Conservation (phyloP, 106 monocot species). For the Dendrobium nobile region DNA sequence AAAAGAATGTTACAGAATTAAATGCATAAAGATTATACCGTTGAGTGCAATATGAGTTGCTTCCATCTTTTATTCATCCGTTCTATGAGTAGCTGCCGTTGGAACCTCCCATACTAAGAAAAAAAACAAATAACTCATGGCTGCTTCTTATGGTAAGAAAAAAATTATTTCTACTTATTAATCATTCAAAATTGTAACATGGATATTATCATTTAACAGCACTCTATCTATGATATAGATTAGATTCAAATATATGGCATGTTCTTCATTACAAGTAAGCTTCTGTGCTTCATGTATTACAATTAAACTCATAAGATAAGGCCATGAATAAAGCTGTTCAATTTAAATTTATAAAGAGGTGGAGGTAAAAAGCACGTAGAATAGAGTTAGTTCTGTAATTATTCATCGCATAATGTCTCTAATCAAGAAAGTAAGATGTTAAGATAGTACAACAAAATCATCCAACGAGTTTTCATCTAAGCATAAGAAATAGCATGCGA, state of each 20-base stretch:
- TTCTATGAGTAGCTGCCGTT: conserved; percentile 51
- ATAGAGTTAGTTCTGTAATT: background rate
- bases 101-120: conserved; percentile 67
- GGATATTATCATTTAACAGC: background rate
- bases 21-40: conserved; percentile 30
- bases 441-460: background rate
- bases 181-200: background rate
- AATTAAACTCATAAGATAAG: too few relatives aligned
- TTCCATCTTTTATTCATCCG: conserved; percentile 80
- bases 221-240: background rate
- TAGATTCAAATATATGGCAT: background rate
- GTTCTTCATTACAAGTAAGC: too few relatives aligned
- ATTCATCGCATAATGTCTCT: background rate
- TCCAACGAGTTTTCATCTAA: too few relatives aligned
- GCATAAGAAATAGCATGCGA: too few relatives aligned
- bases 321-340: too few relatives aligned
- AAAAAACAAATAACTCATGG: background rate
- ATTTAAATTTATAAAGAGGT: background rate
- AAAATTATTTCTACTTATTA: background rate
- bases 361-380: background rate
- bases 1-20: background rate
- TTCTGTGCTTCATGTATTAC: too few relatives aligned
- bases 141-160: background rate
- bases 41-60: conserved; percentile 62
- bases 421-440: background rate